Evolutionary conservation across 495 filamentous ascomycete genomes (phyloP).

Genomic region (Aspergillus affinis): DNA sequence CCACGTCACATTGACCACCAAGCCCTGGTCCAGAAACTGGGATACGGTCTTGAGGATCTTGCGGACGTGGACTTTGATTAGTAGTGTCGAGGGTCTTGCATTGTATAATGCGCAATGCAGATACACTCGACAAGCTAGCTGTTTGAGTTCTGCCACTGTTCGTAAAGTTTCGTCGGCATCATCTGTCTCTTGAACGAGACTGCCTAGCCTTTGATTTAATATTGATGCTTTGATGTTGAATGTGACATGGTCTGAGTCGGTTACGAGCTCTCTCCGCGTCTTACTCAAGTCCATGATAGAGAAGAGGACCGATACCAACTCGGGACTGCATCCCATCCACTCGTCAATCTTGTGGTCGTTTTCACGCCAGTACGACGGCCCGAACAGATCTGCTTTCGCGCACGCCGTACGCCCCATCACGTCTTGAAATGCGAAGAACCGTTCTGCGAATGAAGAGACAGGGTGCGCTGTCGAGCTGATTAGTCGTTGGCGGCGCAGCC

Average conservation of each 20-base stretch:
- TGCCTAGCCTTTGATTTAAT: slow-evolving; percentile 30
- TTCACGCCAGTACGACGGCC: slow-evolving; percentile 44
- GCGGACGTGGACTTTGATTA: slow-evolving; percentile 36
- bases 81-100: slow-evolving; percentile 36
- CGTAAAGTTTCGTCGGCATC: slow-evolving; percentile 30
- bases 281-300: slow-evolving; percentile 44
- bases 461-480: slow-evolving; percentile 21
- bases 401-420: slow-evolving; percentile 50
- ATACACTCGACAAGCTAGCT: slow-evolving; percentile 40
- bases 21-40: slow-evolving; percentile 31
- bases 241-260: slow-evolving; percentile 21
- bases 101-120: slow-evolving; percentile 42
- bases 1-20: slow-evolving; percentile 37
- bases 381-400: slow-evolving; percentile 40
- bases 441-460: slow-evolving; percentile 39
- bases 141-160: slow-evolving; percentile 42
- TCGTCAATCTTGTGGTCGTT: slow-evolving; percentile 36
- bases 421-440: slow-evolving; percentile 50
- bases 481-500: slow-evolving; percentile 30
- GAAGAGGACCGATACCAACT: slow-evolving; percentile 40
- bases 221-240: slow-evolving; percentile 32
- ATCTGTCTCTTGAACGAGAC: slow-evolving; percentile 37
- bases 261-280: slow-evolving; percentile 28
- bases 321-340: slow-evolving; percentile 50
- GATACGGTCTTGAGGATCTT: slow-evolving; percentile 35